phyloP scores from a whole-genome alignment of 2,329 filamentous ascomycete species.

The Diaporthe australafricana region DNA sequence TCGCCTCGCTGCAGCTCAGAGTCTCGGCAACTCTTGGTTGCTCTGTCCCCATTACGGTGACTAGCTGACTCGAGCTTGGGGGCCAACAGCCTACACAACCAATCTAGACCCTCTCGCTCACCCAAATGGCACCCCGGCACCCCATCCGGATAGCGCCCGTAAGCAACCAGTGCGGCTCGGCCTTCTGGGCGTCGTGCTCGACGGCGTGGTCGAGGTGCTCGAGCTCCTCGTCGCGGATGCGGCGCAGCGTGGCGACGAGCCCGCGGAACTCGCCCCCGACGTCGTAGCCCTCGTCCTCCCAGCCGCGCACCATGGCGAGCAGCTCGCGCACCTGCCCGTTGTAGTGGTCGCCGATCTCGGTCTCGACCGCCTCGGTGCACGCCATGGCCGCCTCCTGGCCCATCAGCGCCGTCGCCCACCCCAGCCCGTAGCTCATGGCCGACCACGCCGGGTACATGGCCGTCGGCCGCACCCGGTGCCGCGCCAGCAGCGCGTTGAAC shows the following conservation, averaged over 20 bases:
- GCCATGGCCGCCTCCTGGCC: conserved; percentile 97
- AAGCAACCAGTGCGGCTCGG: conserved; percentile 88
- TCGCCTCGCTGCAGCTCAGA: background rate
- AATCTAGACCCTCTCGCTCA: conserved; percentile 73
- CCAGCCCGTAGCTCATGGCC: conserved; percentile 80
- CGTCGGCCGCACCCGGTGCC: conserved; percentile 91
- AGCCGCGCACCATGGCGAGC: conserved; percentile 82
- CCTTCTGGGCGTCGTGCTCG: conserved; percentile 90
- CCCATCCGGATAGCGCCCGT: conserved; percentile 90
- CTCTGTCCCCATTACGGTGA: too few relatives aligned
- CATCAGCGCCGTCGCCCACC: conserved; percentile 90
- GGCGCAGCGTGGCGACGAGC: conserved; percentile 78
- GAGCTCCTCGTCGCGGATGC: conserved; percentile 93
- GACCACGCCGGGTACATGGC: conserved; percentile 94
- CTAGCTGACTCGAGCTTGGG: background rate
- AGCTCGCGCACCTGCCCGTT: conserved; percentile 89
- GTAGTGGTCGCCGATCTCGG: conserved; percentile 96
- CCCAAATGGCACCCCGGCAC: conserved; percentile 92
- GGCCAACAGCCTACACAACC: background rate
- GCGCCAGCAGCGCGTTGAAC: conserved; percentile 85
- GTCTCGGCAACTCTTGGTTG: background rate
- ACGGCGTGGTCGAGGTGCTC: conserved; percentile 97
- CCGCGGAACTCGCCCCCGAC: conserved; percentile 81
- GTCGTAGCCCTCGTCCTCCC: conserved; percentile 82
- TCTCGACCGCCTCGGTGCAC: conserved; percentile 98